These are phyloP conservation scores for Jaltomata sinuosa DNA, from an alignment of 257 asterid species.

Conservation along the genomic window DNA sequence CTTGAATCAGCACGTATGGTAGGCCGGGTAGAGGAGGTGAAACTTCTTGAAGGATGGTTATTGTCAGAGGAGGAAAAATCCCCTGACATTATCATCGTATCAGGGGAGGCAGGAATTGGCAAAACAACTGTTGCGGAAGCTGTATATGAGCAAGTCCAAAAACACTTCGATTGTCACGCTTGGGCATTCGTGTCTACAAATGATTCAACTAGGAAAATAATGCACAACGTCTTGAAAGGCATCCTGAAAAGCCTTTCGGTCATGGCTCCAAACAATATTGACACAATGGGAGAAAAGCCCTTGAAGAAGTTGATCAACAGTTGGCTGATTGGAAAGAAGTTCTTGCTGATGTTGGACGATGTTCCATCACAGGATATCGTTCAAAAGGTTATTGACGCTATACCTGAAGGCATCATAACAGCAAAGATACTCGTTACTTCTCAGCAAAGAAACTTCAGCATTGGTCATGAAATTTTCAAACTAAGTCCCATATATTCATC, in stretches of 20 bases:
- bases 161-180: background rate
- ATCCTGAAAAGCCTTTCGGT: background rate
- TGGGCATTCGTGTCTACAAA: background rate
- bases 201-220: background rate
- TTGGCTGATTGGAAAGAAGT: background rate
- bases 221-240: background rate
- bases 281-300: background rate
- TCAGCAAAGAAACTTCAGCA: background rate
- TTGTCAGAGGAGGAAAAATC: background rate
- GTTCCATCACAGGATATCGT: background rate
- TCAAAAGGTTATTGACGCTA: no score
- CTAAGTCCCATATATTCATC: background rate
- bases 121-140: background rate
- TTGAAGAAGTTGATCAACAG: background rate
- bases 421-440: background rate
- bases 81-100: background rate
- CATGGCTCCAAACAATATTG: background rate
- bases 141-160: background rate
- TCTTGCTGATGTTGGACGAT: background rate
- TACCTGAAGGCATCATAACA: background rate
- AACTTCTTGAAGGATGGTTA: background rate
- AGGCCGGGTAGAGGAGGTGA: background rate
- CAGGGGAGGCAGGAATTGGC: background rate
- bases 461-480: no score
- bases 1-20: background rate